phyloP scores from a whole-genome alignment of 1,284 basidiomycete genomes.

The Austroboletus rostrupii region DNA sequence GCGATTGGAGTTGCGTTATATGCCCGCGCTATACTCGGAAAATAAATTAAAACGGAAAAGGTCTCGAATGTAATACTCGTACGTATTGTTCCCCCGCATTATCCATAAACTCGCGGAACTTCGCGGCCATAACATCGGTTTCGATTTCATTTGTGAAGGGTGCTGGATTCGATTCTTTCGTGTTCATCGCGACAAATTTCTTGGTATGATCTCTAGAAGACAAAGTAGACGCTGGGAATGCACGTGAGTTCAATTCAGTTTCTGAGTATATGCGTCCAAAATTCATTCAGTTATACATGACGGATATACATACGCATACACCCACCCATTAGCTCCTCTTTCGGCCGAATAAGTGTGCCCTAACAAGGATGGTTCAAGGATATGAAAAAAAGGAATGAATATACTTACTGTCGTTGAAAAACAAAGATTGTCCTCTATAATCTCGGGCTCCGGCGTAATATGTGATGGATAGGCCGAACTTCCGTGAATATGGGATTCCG shows the following conservation, averaged over 20 bases:
- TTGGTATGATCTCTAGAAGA: conserved; percentile 10
- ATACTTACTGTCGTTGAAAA: conserved; percentile 8
- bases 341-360: conserved; percentile 10
- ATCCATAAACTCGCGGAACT: conserved; percentile 2
- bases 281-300: not conserved
- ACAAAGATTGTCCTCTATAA: conserved; percentile 4
- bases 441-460: conserved; percentile 3
- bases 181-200: conserved; percentile 2
- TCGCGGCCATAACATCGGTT: not conserved
- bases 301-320: conserved; percentile 18
- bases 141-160: not conserved
- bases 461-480: conserved; percentile 5
- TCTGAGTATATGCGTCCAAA: conserved; percentile 18
- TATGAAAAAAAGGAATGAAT: not conserved
- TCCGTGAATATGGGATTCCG: conserved; percentile 12
- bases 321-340: conserved; percentile 20
- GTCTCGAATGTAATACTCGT: conserved; percentile 5
- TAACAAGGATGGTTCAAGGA: conserved; percentile 1
- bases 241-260: not conserved
- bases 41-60: not conserved
- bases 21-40: conserved; percentile 14
- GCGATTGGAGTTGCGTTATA: conserved; percentile 18
- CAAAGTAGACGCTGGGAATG: not conserved
- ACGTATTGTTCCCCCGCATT: conserved; percentile 9
- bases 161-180: conserved; percentile 7